Conservation (phyloP, 352 stramenopile genomes). For the Pythium dissimile region DNA sequence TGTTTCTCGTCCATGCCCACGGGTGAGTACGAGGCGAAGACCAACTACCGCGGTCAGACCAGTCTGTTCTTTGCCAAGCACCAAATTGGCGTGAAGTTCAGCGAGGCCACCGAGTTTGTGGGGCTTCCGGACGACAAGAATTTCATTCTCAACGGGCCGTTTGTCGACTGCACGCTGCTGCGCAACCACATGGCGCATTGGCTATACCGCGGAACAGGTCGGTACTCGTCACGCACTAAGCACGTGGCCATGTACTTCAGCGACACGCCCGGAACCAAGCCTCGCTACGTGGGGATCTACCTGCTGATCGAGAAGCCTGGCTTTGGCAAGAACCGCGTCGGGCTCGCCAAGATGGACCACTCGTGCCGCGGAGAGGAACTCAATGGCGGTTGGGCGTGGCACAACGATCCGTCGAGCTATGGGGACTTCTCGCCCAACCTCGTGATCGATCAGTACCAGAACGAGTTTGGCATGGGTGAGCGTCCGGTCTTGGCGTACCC, state of each 20-base stretch:
- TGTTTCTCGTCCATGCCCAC: conserved; percentile 45
- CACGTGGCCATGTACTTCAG: conserved; percentile 73
- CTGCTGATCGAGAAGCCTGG: conserved; percentile 72
- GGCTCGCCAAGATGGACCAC: conserved; percentile 47
- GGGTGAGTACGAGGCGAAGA: conserved; percentile 39
- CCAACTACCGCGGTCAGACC: conserved; percentile 76
- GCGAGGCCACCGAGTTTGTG: conserved; percentile 37
- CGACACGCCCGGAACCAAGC: conserved; percentile 19
- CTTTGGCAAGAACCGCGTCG: conserved; percentile 67
- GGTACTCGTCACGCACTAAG: conserved; percentile 61
- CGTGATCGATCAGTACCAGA: conserved; percentile 75
- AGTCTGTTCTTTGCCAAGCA: conserved; percentile 80
- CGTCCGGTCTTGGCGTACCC: conserved; percentile 60
- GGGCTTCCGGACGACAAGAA: conserved; percentile 58
- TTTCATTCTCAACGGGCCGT: conserved; percentile 77
- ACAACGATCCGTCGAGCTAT: conserved; percentile 67
- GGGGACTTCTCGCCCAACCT: conserved; percentile 73
- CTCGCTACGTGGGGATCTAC: conserved; percentile 65
- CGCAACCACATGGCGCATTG: conserved; percentile 81
- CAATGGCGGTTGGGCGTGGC: conserved; percentile 73
- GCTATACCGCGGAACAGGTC: conserved; percentile 61
- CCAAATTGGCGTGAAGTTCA: conserved; percentile 70
- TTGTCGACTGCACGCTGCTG: conserved; percentile 62
- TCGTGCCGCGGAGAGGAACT: conserved; percentile 44
- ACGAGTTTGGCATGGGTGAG: conserved; percentile 76